Evolutionary conservation across 495 filamentous ascomycete genomes (phyloP).

Genomic region (Cairneyella variabilis): DNA sequence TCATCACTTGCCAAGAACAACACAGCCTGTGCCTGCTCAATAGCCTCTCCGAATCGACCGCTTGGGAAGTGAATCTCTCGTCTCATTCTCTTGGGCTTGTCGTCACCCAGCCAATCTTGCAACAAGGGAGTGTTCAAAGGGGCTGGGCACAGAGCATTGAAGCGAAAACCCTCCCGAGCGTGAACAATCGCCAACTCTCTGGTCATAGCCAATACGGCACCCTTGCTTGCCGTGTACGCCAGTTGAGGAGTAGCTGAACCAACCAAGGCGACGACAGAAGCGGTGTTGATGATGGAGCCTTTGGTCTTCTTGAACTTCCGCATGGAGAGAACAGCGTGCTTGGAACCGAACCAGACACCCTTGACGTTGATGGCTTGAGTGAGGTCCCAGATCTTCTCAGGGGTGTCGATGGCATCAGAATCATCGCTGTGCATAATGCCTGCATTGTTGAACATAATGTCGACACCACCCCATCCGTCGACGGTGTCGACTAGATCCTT

Average conservation of each 20-base stretch:
- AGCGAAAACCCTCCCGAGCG: constrained; percentile 78
- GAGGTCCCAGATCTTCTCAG: constrained; percentile 91
- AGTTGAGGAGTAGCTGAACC: constrained; percentile 93
- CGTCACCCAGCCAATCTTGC: constrained; percentile 93
- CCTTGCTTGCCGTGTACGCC: constrained; percentile 93
- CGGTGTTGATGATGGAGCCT: constrained; percentile 90
- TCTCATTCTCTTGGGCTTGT: constrained; percentile 74
- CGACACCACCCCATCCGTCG: constrained; percentile 86
- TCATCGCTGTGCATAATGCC: constrained; percentile 96
- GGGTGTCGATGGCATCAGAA: constrained; percentile 77
- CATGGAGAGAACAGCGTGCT: constrained; percentile 83
- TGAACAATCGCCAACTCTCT: constrained; percentile 80
- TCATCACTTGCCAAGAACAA: constrained; percentile 94
- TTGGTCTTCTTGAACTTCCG: constrained; percentile 74
- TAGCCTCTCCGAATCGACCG: constrained; percentile 92
- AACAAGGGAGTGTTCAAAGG: constrained; percentile 85
- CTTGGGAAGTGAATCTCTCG: constrained; percentile 93
- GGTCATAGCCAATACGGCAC: constrained; percentile 84
- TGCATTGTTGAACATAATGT: constrained; percentile 98
- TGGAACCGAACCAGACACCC: constrained; percentile 95
- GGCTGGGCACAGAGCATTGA: constrained; percentile 89
- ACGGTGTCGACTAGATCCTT: constrained; percentile 63
- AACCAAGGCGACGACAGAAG: constrained; percentile 87
- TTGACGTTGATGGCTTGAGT: constrained; percentile 97
- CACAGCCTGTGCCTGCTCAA: constrained; percentile 93